phyloP scores from a whole-genome alignment of 495 filamentous ascomycete genomes.

The Penicillium mononematosum region DNA sequence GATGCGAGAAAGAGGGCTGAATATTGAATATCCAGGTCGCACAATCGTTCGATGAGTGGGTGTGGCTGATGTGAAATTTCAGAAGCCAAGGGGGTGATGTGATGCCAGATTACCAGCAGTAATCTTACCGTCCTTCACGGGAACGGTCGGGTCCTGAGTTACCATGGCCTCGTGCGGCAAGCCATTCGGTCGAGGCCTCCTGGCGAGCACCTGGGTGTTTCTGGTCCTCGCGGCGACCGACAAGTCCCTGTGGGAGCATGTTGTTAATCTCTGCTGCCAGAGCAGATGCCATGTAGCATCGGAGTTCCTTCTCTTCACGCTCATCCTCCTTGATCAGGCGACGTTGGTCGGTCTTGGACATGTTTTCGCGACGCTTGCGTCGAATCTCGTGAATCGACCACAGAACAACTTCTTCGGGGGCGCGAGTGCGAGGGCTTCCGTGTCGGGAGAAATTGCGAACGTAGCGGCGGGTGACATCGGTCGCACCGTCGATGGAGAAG shows the following conservation, averaged over 20 bases:
- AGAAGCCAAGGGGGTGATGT: conserved; percentile 6
- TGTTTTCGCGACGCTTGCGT: conserved; percentile 70
- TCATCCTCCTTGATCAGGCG: conserved; percentile 86
- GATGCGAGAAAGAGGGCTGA: conserved; percentile 9
- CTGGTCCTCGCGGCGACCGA: conserved; percentile 38
- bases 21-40: conserved; percentile 12
- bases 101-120: background rate
- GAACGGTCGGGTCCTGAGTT: conserved; percentile 42
- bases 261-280: conserved; percentile 63
- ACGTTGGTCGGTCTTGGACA: conserved; percentile 76
- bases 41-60: conserved; percentile 13
- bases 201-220: conserved; percentile 51
- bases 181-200: conserved; percentile 64
- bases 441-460: conserved; percentile 77
- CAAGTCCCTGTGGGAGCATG: conserved; percentile 45
- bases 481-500: conserved; percentile 92
- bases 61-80: conserved; percentile 7
- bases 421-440: conserved; percentile 67
- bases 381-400: conserved; percentile 90
- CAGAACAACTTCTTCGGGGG: conserved; percentile 83
- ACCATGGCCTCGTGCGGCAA: conserved; percentile 53
- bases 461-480: conserved; percentile 94
- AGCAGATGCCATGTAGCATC: conserved; percentile 67
- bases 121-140: conserved; percentile 35
- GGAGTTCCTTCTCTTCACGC: conserved; percentile 80